A percentile compares a stretch with the other conserved stretches of the same genome.
Conservation (phyloP, 371 early-diverging fungal species). For the Entomophthora muscae region DNA sequence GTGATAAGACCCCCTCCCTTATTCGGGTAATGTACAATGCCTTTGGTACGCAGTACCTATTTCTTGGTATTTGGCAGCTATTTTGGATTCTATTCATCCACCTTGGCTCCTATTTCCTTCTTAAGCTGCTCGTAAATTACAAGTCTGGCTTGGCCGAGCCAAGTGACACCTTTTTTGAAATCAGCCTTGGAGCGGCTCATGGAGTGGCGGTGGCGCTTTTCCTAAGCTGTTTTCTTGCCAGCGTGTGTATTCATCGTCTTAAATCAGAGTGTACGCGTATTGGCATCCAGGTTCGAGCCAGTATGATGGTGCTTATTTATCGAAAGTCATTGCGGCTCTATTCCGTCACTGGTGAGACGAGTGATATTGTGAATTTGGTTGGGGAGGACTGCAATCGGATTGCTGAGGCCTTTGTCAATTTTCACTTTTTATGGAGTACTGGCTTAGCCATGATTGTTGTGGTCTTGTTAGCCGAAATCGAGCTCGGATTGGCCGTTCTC, state of each 20-base stretch:
- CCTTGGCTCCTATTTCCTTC: conserved; percentile 24
- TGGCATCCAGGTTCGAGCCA: conserved; percentile 38
- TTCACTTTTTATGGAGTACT: conserved; percentile 52
- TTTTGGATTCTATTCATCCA: conserved; percentile 37
- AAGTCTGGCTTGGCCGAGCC: not conserved
- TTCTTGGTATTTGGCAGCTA: conserved; percentile 33
- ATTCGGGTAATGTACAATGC: conserved; percentile 21
- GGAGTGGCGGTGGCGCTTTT: conserved; percentile 24
- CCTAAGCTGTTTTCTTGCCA: conserved; percentile 15
- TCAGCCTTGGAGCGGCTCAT: conserved; percentile 19
- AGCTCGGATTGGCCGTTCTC: conserved; percentile 27
- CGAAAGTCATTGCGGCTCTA: conserved; percentile 39
- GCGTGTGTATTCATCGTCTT: conserved; percentile 35
- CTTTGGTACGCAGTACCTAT: conserved; percentile 24
- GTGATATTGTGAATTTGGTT: conserved; percentile 30
- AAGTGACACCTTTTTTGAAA: not conserved
- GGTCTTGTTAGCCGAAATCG: conserved; percentile 24
- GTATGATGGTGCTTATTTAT: conserved; percentile 44
- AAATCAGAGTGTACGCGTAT: conserved; percentile 29
- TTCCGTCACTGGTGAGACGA: conserved; percentile 32
- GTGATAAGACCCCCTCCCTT: conserved; percentile 12
- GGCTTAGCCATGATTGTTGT: conserved; percentile 28
- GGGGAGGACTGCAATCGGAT: conserved; percentile 34
- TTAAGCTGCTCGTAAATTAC: conserved; percentile 18
- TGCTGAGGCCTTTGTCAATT: conserved; percentile 42